Base-by-base conservation (phyloP, 2,329 filamentous ascomycete genomes). In the Penicillium concentricum region DNA sequence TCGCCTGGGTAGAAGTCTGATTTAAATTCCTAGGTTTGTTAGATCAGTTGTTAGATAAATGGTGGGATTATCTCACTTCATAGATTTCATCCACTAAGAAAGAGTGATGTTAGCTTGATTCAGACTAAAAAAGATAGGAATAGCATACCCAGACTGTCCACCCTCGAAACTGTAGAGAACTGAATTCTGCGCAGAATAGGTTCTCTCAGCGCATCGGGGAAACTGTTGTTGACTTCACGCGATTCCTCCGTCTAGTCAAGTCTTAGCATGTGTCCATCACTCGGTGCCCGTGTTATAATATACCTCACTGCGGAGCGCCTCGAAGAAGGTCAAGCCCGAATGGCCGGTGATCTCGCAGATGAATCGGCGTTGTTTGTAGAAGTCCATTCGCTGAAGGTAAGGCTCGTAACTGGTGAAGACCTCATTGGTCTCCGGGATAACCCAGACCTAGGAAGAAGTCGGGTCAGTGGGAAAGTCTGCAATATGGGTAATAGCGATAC, bases 301-400 rank as follows among this genome's bases (percentile, higher is more conserved):
- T 82, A 95, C 91, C 85, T 97, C 92, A 77, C 91, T 96, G 74
- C 90, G 87, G 30, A 93, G 83, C 26, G 94, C 94, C 65, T 96
- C 91, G 69, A 97, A 97, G 75, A 95, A 99, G 4, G 86, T 93
- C 63, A 97, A 81, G 51, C 89, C 89, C 30, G 92, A 95, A 73
- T 96, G 93, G 52, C 94, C 94, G 13, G 92, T 96, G 63, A 97
- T 95, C 72, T 96, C 90, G 75, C 95, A 96, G 59, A 95, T 96
- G 74, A 97, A 99, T 54, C 89, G 87, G 70, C 87, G 90, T 87
- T 95, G 91, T 66, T 89, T 92, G 73, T 96, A 96, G 72, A 96
- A 97, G 73, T 97, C 92, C 83, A 92, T 88, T 57, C 92, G 86
- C 66, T 84, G 83, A 35, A 97, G 78, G 76, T 96, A 99, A 41